phyloP scores from a whole-genome alignment of 257 asterid genomes.

The Fraxinus anomala region DNA sequence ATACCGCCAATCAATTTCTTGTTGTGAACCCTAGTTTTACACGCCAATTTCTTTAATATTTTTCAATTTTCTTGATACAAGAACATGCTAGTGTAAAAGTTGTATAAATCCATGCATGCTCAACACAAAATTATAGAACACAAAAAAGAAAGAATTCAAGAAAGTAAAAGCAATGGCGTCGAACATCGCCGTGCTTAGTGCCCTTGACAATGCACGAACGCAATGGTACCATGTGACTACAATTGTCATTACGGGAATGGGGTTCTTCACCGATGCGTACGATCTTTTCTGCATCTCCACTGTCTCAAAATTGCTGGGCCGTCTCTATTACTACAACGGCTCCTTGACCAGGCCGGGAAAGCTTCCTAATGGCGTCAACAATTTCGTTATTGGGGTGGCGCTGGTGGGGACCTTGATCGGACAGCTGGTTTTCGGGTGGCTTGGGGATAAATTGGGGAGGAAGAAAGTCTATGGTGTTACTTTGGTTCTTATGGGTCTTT shows the following conservation, averaged over 20 bases:
- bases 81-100: not conserved
- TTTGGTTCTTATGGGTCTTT: slow-evolving; percentile 33
- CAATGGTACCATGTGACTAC: slow-evolving; percentile 42
- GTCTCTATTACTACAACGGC: slow-evolving; percentile 38
- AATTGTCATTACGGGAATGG: slow-evolving; percentile 44
- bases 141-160: not conserved
- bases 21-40: slow-evolving; percentile 26
- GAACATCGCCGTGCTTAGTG: slow-evolving; percentile 35
- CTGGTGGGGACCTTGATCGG: slow-evolving; percentile 39
- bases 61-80: slow-evolving; percentile 12
- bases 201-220: slow-evolving; percentile 39
- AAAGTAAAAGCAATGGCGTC: slow-evolving; percentile 29
- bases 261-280: slow-evolving; percentile 44
- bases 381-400: slow-evolving; percentile 37
- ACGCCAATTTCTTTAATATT: slow-evolving; percentile 9
- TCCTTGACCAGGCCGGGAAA: slow-evolving; percentile 29
- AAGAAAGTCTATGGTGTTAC: slow-evolving; percentile 43
- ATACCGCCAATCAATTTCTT: slow-evolving; percentile 38
- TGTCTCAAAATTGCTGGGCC: slow-evolving; percentile 37
- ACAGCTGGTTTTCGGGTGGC: slow-evolving; percentile 37
- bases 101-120: not conserved
- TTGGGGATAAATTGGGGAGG: slow-evolving; percentile 38
- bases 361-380: slow-evolving; percentile 36
- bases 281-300: slow-evolving; percentile 44
- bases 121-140: not conserved